A percentile compares a stretch with the other conserved stretches of the same genome.
These are phyloP conservation scores for Aureobasidium subglaciale DNA, from an alignment of 2,329 filamentous ascomycete species.

Conservation along the genomic window DNA sequence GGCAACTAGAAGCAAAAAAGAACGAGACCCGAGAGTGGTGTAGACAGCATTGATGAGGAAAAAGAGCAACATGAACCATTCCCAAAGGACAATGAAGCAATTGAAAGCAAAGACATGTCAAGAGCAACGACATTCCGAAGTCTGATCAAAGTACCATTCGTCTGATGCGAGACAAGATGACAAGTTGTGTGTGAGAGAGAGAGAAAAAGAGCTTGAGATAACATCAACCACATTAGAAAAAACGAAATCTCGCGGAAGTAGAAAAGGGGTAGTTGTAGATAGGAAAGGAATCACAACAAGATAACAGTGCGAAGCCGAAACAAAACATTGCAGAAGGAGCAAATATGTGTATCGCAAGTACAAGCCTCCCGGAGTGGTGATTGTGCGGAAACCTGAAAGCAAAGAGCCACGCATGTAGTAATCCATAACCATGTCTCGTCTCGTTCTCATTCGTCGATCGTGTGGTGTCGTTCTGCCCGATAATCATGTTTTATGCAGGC, in stretches of 20 bases:
- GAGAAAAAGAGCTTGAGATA: not conserved
- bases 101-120: not conserved
- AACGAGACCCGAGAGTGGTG: not conserved
- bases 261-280: not conserved
- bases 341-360: conserved; percentile 12
- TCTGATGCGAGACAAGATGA: not conserved
- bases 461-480: not conserved
- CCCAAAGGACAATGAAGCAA: not conserved
- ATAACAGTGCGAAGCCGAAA: not conserved
- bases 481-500: conserved; percentile 3
- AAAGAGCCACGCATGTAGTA: conserved; percentile 5
- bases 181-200: no score
- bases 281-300: not conserved
- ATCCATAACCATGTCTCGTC: conserved; percentile 7
- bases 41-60: not conserved
- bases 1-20: not conserved
- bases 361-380: conserved; percentile 10
- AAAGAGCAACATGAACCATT: not conserved
- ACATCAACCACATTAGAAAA: conserved; percentile 6
- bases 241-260: conserved; percentile 4
- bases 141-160: not conserved
- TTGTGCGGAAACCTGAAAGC: not conserved
- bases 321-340: not conserved
- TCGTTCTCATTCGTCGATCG: conserved; percentile 1
- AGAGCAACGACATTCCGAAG: not conserved